Conservation (phyloP, 148 eudicot species). For the Chenopodium formosanum region DNA sequence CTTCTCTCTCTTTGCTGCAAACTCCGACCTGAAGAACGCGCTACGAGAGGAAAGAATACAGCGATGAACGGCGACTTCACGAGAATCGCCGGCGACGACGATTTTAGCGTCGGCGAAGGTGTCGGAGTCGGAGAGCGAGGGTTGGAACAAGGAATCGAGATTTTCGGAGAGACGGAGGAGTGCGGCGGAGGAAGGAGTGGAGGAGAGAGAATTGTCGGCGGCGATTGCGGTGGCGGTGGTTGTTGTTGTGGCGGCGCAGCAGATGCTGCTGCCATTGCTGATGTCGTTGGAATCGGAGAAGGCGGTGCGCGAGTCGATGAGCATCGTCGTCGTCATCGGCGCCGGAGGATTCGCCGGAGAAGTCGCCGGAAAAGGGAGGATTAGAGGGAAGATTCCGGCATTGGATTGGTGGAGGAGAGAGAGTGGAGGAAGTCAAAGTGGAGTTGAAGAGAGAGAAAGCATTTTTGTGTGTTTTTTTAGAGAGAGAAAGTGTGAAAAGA, state of each 20-base stretch:
- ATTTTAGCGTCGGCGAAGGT: slow-evolving; percentile 65
- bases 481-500: background rate
- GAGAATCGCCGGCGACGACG: slow-evolving; percentile 34
- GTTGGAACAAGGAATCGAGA: slow-evolving; percentile 46
- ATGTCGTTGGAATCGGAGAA: slow-evolving; percentile 79
- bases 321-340: background rate
- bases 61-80: slow-evolving; percentile 64
- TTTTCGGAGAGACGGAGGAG: slow-evolving; percentile 59
- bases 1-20: slow-evolving; percentile 21
- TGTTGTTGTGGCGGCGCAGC: slow-evolving; percentile 34
- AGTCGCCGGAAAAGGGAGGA: background rate
- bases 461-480: too few relatives aligned
- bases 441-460: background rate
- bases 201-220: slow-evolving; percentile 24
- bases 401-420: background rate
- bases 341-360: background rate
- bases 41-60: slow-evolving; percentile 70
- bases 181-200: slow-evolving; percentile 19
- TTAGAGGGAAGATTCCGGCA: background rate
- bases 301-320: slow-evolving; percentile 35
- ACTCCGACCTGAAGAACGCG: slow-evolving; percentile 43
- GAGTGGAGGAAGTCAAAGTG: background rate
- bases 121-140: slow-evolving; percentile 19
- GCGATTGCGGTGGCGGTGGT: slow-evolving; percentile 21
- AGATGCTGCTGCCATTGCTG: slow-evolving; percentile 57